A percentile compares a stretch with the other conserved stretches of the same genome.
phyloP scores from a whole-genome alignment of 768 basidiomycete species.

The Leccinum aurantiacum region DNA sequence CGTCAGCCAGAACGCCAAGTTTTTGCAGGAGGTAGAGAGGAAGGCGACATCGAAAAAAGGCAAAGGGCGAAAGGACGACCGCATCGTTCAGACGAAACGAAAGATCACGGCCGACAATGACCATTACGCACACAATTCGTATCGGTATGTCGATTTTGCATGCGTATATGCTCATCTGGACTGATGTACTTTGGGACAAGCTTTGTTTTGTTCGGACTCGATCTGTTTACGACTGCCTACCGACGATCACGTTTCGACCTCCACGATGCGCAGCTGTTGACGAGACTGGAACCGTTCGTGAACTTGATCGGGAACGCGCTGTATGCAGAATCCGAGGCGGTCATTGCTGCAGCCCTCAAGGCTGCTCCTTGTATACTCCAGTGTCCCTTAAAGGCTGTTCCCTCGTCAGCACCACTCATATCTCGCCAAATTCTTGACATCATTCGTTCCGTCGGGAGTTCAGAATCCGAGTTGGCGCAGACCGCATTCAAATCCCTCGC shows the following conservation, averaged over 20 bases:
- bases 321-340: conserved; percentile 76
- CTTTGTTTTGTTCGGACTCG: conserved; percentile 90
- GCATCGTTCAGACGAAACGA: conserved; percentile 78
- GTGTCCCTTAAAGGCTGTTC: conserved; percentile 76
- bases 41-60: conserved; percentile 32
- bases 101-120: conserved; percentile 52
- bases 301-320: conserved; percentile 87
- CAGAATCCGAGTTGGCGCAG: conserved; percentile 89
- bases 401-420: conserved; percentile 77
- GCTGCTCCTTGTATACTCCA: conserved; percentile 74
- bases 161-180: neutral
- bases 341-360: conserved; percentile 54
- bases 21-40: conserved; percentile 62
- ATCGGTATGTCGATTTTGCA: conserved; percentile 52
- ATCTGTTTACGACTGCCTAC: conserved; percentile 85
- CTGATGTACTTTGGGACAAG: conserved; percentile 36
- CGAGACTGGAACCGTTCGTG: conserved; percentile 87
- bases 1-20: conserved; percentile 86
- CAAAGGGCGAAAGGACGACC: conserved; percentile 47
- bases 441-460: conserved; percentile 77
- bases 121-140: conserved; percentile 84
- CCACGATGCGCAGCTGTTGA: conserved; percentile 65
- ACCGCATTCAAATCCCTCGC: conserved; percentile 85
- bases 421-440: conserved; percentile 82
- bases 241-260: conserved; percentile 87